Evolutionary conservation across 23 red algal genomes (phyloP), one percentile per base, ranked within the genome.

Genomic region (Gracilaria gracilis): DNA sequence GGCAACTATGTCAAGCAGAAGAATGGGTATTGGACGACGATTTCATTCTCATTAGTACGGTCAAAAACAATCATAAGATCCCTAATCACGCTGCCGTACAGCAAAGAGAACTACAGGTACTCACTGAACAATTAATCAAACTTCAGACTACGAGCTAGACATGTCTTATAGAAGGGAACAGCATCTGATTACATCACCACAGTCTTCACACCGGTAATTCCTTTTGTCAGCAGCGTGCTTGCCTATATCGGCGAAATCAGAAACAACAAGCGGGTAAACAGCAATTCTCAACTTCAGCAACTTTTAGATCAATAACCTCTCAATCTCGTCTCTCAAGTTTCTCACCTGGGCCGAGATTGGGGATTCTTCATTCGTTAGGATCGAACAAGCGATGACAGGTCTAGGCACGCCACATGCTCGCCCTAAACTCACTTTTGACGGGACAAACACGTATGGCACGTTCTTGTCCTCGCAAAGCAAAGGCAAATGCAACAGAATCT

Each of bases 401-500:
- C 97, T 90, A 11, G 93, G 90, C 0, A 99, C 97, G 0, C 97
- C 97, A 71, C 97, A 99, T 21, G 97, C 97, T 0, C 97, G 85
- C 32, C 97, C 97, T 13, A 99, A 92, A 28, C 85, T 87, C 11
- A 88, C 80, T 75, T 99, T 99, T 19, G 93, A 96, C 24, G 97
- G 88, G 20, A 99, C 97, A 80, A 96, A 99, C 5, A 99, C 97
- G 58, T 99, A 99, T 12, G 97, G 97, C n/a, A 96, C 93, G 78
- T 95, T 95, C 80, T 99, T 99, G 80, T 99, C 97, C 88, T 99
- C 97, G 73, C 93, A 95, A 11, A 99, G 85, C 48, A 99, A 67
- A n/a, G 97, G 97, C 19, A 95, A 83, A 48, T 95, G 93, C 38
- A 99, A 81, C 5, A 99, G 79, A 42, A 99, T 99, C 73, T 99